phyloP scores from a whole-genome alignment of 306 rosid genomes.

The Crotalaria pallida region DNA sequence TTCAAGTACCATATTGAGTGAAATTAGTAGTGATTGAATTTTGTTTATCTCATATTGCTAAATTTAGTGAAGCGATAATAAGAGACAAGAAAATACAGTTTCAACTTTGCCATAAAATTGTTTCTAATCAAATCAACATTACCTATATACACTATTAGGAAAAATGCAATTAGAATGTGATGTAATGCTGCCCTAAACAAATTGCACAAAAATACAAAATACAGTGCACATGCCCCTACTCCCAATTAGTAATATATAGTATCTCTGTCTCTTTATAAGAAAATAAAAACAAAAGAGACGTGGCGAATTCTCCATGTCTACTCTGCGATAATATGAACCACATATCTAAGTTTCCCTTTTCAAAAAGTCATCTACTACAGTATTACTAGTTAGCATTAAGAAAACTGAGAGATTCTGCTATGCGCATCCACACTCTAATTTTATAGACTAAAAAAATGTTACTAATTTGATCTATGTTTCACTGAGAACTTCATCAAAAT shows the following conservation, averaged over 20 bases:
- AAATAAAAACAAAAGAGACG: constrained; percentile 31
- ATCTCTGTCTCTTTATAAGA: constrained; percentile 6
- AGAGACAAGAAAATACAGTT: background rate
- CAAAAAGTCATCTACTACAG: too few relatives aligned
- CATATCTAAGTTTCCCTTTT: constrained; percentile 20
- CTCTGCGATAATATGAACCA: constrained; percentile 40
- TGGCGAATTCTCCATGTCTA: constrained; percentile 54
- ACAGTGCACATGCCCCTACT: constrained; percentile 1
- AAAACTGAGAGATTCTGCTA: background rate
- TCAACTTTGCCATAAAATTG: background rate
- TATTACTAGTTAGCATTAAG: background rate
- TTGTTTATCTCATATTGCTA: background rate
- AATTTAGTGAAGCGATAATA: constrained; percentile 5
- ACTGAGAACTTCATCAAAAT: too few relatives aligned
- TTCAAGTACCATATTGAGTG: background rate
- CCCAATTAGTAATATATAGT: background rate
- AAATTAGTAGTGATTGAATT: background rate
- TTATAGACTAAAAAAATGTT: background rate
- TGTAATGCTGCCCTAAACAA: background rate
- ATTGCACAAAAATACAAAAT: constrained; percentile 17
- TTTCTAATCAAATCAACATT: background rate
- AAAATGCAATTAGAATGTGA: constrained; percentile 3
- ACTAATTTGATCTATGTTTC: too few relatives aligned
- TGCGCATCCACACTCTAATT: constrained; percentile 18
- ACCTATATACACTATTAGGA: background rate